phyloP scores from a whole-genome alignment of 495 filamentous ascomycete species.

The Pyrenula massariospora region DNA sequence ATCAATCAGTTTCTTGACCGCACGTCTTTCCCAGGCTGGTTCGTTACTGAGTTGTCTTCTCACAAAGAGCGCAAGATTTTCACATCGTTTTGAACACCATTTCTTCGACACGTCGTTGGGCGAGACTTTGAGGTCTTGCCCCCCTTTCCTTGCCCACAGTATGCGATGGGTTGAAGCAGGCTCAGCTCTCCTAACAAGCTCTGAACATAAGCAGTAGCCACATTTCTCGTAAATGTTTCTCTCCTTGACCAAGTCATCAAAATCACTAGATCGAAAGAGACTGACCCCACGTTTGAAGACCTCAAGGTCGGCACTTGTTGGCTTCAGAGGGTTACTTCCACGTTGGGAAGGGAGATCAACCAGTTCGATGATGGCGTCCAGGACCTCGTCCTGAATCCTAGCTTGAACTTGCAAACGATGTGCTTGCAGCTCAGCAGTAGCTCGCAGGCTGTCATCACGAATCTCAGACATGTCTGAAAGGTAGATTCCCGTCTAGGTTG shows the following conservation, averaged over 20 bases:
- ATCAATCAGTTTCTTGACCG: neutral
- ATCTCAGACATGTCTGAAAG: no score
- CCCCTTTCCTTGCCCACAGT: conserved; percentile 32
- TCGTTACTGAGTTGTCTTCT: conserved; percentile 73
- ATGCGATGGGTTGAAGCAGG: conserved; percentile 34
- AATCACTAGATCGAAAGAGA: conserved; percentile 75
- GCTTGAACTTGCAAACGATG: conserved; percentile 21
- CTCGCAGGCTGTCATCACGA: conserved; percentile 39
- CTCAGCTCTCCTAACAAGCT: conserved; percentile 34
- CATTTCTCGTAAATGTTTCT: conserved; percentile 69
- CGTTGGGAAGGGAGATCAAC: conserved; percentile 42
- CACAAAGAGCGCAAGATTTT: conserved; percentile 65
- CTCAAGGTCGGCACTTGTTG: conserved; percentile 40
- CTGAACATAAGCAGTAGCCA: conserved; percentile 70
- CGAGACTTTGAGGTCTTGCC: conserved; percentile 44
- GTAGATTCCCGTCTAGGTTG: no score
- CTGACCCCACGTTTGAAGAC: conserved; percentile 46
- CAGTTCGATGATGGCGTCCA: conserved; percentile 58
- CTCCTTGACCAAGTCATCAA: conserved; percentile 75
- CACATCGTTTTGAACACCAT: conserved; percentile 81
- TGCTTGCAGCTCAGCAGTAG: conserved; percentile 69
- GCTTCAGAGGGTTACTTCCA: conserved; percentile 42
- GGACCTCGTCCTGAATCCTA: conserved; percentile 19
- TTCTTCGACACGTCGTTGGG: conserved; percentile 60
- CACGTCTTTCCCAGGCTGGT: conserved; percentile 50